Base-by-base conservation (phyloP, 2,329 filamentous ascomycete species). In the Pseudocercospora fuligena region DNA sequence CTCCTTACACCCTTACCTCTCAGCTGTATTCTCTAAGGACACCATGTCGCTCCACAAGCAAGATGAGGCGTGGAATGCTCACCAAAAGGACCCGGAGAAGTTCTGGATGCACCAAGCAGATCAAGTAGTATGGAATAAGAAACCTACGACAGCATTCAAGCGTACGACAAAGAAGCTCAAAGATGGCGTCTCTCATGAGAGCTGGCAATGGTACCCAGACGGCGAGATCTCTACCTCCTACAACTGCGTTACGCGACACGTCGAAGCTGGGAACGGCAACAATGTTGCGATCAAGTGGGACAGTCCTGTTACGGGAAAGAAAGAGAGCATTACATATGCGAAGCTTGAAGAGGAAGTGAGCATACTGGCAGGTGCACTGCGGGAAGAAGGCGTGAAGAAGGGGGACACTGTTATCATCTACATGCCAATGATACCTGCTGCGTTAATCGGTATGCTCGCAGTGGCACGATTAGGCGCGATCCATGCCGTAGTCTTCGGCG, bases 341-440 rank as follows among this genome's bases (percentile, higher is more conserved):
- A 83, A 92, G 78, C 81, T 98, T 54, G 86, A 95, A 27, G 83
- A 89, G 8, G 92, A 97, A 76, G 92, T 97, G 1, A 90, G 94
- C 78, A 86, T 88, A 5, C 86, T 96, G 60, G 93, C 94, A 0
- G 93, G 92, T 0, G 93, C 93, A 1, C 79, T 98, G 74, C 83
- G 90, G 63, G 92, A 95, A 77, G 89, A 94, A 73, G 93, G 93
- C 0, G 91, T 97, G 5, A 84, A 85, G 71, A 92, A 87, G 78
- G 93, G 94, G 1, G 92, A 97, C 81, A 90, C 95, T 0, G 92
- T 97, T 5, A 85, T 97, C 69, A 87, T 97, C 29, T 98, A 97
- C 79, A 97, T 97, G 94, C 94, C 94, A 63, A 97, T 97, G 94
- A 92, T 97, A 51, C 94, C 94, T 0, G 90, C 92, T 0, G 92